Conservation (phyloP, 805 yeast species). For the Cyberlindnera suaveolens region DNA sequence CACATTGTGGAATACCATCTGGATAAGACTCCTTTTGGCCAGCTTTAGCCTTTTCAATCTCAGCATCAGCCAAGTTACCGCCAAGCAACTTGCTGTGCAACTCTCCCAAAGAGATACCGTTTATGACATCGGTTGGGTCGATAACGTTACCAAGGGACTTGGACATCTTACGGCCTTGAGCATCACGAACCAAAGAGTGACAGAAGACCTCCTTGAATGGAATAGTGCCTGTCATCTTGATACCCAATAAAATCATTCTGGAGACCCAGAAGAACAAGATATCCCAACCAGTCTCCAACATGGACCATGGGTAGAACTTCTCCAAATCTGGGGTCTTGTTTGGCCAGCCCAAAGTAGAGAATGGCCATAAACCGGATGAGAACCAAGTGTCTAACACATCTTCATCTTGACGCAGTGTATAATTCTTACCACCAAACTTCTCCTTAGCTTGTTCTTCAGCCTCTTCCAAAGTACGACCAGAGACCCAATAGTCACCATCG, state of each 20-base stretch:
- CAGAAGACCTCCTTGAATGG: conserved; percentile 98
- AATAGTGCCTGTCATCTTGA: conserved; percentile 82
- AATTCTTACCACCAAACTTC: conserved; percentile 64
- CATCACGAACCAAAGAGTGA: conserved; percentile 97
- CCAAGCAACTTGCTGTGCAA: conserved; percentile 68
- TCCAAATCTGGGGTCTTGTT: conserved; percentile 65
- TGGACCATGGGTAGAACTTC: conserved; percentile 80
- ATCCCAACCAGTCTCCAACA: conserved; percentile 99
- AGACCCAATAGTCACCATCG: conserved; percentile 80
- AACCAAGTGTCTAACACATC: conserved; percentile 99
- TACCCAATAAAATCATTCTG: conserved; percentile 88
- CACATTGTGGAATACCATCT: conserved; percentile 97
- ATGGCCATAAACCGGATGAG: conserved; percentile 97
- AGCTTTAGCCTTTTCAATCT: conserved; percentile 75
- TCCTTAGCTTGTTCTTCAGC: conserved; percentile 75
- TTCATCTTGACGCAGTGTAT: conserved; percentile 46
- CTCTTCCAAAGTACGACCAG: conserved; percentile 79
- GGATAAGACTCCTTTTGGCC: conserved; percentile 93
- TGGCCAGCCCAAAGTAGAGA: conserved; percentile 97
- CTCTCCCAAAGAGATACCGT: conserved; percentile 75
- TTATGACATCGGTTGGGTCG: conserved; percentile 91
- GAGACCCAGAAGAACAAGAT: conserved; percentile 98
- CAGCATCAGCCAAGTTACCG: conserved; percentile 89
- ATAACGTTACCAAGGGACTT: conserved; percentile 94
- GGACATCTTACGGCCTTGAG: conserved; percentile 99